phyloP scores from a whole-genome alignment of 371 early-diverging fungal genomes.

The Rhizopus arrhizus region DNA sequence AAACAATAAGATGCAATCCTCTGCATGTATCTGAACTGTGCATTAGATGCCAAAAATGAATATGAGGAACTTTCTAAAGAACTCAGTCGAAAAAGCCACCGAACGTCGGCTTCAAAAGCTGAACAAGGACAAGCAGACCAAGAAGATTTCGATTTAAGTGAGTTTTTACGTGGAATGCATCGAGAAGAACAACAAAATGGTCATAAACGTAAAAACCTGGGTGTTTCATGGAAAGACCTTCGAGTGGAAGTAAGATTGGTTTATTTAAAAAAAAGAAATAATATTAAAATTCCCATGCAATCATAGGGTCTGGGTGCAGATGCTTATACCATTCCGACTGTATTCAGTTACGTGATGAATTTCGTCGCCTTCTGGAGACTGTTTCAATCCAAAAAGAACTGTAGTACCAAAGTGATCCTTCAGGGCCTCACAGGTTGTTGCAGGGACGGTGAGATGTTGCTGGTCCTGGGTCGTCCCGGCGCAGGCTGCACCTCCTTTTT shows the following conservation, averaged over 20 bases:
- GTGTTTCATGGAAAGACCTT: constrained; percentile 54
- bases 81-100: constrained; percentile 29
- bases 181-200: constrained; percentile 28
- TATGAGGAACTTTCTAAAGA: constrained; percentile 37
- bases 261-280: constrained; percentile 5
- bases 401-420: constrained; percentile 43
- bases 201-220: constrained; percentile 41
- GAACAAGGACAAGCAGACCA: constrained; percentile 24
- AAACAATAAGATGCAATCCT: background rate
- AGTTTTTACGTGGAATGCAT: constrained; percentile 33
- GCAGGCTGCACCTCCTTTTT: constrained; percentile 71
- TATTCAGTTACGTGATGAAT: constrained; percentile 14
- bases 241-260: constrained; percentile 32
- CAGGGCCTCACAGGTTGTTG: constrained; percentile 62
- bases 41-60: constrained; percentile 39
- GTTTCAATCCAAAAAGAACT: constrained; percentile 17
- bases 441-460: constrained; percentile 70
- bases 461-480: constrained; percentile 74
- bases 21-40: background rate
- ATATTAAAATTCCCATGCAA: background rate
- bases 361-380: constrained; percentile 44
- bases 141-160: constrained; percentile 40
- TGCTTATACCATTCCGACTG: constrained; percentile 43
- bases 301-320: constrained; percentile 47
- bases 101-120: constrained; percentile 7